Evolutionary conservation across 495 filamentous ascomycete genomes (phyloP).

Genomic region (Podospora pseudocomata): DNA sequence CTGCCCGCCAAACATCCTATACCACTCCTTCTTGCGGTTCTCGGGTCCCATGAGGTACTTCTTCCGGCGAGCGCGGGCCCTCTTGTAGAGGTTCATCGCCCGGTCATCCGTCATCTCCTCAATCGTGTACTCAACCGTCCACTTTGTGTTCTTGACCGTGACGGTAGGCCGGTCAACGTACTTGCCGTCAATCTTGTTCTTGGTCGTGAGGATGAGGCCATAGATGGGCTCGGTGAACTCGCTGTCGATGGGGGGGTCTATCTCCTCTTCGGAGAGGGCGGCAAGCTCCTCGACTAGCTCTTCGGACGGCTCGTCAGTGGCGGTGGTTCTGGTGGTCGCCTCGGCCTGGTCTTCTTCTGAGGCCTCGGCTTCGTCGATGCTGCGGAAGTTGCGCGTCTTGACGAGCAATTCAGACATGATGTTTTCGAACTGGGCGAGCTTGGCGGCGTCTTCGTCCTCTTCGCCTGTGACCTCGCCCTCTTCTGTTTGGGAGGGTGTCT

Average conservation of each 20-base stretch:
- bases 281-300: not conserved
- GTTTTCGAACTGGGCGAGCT: slow-evolving; percentile 38
- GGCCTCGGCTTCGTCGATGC: not conserved
- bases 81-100: slow-evolving; percentile 49
- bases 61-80: slow-evolving; percentile 49
- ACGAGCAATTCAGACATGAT: slow-evolving; percentile 39
- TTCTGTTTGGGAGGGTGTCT: not conserved
- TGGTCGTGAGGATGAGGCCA: slow-evolving; percentile 64
- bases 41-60: slow-evolving; percentile 32
- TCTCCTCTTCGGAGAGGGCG: not conserved
- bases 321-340: not conserved
- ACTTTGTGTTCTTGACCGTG: slow-evolving; percentile 52
- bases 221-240: slow-evolving; percentile 20
- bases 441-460: slow-evolving; percentile 26
- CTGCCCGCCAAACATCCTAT: slow-evolving; percentile 34
- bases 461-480: slow-evolving; percentile 6
- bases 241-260: slow-evolving; percentile 4
- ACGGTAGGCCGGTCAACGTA: slow-evolving; percentile 57
- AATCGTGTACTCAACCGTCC: slow-evolving; percentile 75
- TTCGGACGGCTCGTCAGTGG: not conserved
- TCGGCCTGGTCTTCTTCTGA: not conserved
- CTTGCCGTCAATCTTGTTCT: slow-evolving; percentile 67
- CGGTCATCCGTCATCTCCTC: slow-evolving; percentile 45
- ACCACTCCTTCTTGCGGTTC: slow-evolving; percentile 39
- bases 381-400: slow-evolving; percentile 17